Evolutionary conservation across 192 early-diverging fungal species (phyloP).

Genomic region (Paraglomus brasilianum): DNA sequence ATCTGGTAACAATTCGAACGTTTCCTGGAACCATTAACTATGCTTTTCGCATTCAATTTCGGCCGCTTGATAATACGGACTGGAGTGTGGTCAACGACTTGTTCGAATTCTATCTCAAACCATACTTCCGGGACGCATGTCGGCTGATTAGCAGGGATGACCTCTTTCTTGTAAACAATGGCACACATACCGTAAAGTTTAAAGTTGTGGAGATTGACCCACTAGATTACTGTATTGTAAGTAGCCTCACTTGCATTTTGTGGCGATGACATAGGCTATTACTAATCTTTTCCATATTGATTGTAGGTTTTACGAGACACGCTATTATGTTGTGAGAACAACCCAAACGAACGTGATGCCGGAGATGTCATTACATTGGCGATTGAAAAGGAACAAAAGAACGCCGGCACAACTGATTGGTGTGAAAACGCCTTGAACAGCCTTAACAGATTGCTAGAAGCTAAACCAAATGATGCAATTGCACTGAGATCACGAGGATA

Average conservation of each 20-base stretch:
- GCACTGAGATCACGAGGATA: neutral
- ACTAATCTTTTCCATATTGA: neutral
- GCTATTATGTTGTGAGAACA: conserved; percentile 97
- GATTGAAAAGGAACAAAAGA: too few relatives aligned
- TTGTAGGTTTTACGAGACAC: conserved; percentile 92
- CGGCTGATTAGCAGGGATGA: conserved; percentile 81
- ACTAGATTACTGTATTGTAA: conserved; percentile 80
- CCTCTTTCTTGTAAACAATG: conserved; percentile 71
- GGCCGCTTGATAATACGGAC: conserved; percentile 84
- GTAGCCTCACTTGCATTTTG: conserved; percentile 13
- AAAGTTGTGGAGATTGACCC: conserved; percentile 83
- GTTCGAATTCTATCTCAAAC: conserved; percentile 85
- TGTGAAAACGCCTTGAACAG: neutral
- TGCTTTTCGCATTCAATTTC: conserved; percentile 80
- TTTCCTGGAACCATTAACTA: conserved; percentile 83
- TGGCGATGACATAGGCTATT: neutral
- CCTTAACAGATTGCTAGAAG: neutral
- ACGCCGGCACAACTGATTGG: neutral
- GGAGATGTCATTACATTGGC: conserved; percentile 61
- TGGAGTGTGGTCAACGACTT: conserved; percentile 83
- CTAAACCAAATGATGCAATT: conserved; percentile 2
- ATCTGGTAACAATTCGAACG: conserved; percentile 80
- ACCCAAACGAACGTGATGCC: conserved; percentile 98
- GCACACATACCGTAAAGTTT: conserved; percentile 85
- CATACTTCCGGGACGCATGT: conserved; percentile 86